Evolutionary conservation across 1,284 basidiomycete species (phyloP).

Genomic region (Leccinum angustisporum): DNA sequence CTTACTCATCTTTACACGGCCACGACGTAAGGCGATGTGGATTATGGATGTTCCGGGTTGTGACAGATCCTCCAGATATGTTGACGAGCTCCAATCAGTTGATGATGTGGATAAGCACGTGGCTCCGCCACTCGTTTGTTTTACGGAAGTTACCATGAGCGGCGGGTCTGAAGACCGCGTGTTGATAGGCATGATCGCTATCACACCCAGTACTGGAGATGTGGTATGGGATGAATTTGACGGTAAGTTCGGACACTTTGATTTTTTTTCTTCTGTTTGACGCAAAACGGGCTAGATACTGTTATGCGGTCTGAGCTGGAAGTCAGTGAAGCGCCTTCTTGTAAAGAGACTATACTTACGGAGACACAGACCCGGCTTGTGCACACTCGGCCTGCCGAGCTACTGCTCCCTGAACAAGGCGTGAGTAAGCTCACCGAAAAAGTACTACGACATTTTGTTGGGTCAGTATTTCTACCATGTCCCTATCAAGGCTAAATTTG

Average conservation of each 20-base stretch:
- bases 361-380: conserved; percentile 70
- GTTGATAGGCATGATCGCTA: conserved; percentile 72
- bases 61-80: conserved; percentile 49
- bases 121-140: conserved; percentile 64
- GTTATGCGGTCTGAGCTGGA: conserved; percentile 88
- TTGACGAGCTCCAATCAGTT: conserved; percentile 69
- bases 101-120: conserved; percentile 60
- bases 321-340: conserved; percentile 36
- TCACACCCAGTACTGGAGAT: conserved; percentile 87
- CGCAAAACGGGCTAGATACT: conserved; percentile 50
- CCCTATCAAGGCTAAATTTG: conserved; percentile 12
- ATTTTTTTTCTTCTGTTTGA: conserved; percentile 16
- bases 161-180: conserved; percentile 54
- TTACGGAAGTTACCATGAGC: conserved; percentile 62
- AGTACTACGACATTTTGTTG: conserved; percentile 70
- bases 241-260: conserved; percentile 42
- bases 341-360: conserved; percentile 5
- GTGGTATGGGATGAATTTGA: conserved; percentile 91
- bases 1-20: conserved; percentile 86
- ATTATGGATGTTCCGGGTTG: not conserved
- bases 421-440: conserved; percentile 78
- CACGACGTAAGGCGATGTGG: conserved; percentile 64
- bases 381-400: conserved; percentile 82
- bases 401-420: conserved; percentile 64
- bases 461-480: conserved; percentile 39